Percentiles rank a stretch among this genome's conserved stretches.
Conservation (phyloP, 768 basidiomycete genomes). For the Leucosporidium creatinivorum region DNA sequence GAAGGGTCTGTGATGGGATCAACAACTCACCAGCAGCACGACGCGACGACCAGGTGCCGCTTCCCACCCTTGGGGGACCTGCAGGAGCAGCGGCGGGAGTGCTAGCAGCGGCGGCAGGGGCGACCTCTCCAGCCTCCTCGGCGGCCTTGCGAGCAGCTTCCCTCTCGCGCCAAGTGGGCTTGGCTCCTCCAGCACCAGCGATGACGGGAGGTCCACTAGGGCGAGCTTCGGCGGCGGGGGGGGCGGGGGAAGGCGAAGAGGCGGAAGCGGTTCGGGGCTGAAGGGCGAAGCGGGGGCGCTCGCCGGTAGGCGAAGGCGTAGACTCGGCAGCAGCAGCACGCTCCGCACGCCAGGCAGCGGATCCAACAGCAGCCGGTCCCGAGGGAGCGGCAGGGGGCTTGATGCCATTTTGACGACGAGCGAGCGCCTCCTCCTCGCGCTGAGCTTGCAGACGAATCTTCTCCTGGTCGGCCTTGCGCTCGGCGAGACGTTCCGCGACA, state of each 20-base stretch:
- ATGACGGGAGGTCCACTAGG: constrained; percentile 12
- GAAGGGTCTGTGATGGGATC: too few species aligned
- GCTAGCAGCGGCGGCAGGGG: not conserved
- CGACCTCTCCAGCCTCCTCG: not conserved
- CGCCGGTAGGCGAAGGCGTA: constrained; percentile 4
- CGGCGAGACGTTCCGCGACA: constrained; percentile 25
- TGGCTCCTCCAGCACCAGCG: constrained; percentile 7
- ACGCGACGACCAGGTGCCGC: not conserved
- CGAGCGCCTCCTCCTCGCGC: constrained; percentile 33
- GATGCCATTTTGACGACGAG: constrained; percentile 14
- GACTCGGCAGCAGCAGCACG: constrained; percentile 9
- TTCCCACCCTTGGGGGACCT: not conserved
- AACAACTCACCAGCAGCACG: not conserved
- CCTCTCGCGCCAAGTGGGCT: constrained; percentile 21
- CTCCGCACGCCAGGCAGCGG: constrained; percentile 20
- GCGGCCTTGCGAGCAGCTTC: constrained; percentile 24
- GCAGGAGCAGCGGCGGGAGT: constrained; percentile 8
- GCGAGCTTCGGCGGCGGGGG: constrained; percentile 9
- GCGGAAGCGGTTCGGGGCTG: constrained; percentile 14
- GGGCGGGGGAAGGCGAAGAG: constrained; percentile 3
- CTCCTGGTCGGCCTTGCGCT: constrained; percentile 32
- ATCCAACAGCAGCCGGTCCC: constrained; percentile 13
- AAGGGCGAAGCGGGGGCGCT: constrained; percentile 26
- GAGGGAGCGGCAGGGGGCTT: not conserved
- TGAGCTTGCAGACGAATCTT: constrained; percentile 18